Evolutionary conservation across 2,329 filamentous ascomycete species (phyloP), one percentile per base, ranked within the genome.

Genomic region (Trichophyton rubrum): DNA sequence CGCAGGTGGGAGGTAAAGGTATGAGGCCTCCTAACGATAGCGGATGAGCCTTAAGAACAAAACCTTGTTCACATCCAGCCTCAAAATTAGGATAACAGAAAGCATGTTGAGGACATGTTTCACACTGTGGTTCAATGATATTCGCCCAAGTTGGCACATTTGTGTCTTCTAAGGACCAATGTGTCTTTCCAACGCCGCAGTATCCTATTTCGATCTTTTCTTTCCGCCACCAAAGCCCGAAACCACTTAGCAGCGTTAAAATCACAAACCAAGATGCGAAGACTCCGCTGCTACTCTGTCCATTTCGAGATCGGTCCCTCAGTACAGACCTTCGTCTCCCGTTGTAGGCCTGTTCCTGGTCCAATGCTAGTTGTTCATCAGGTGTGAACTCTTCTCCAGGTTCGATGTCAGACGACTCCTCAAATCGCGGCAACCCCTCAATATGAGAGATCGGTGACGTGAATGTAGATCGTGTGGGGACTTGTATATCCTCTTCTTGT

Each of bases 161-260:
- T 11, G 87, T 78, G 33, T 84, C 81, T 9, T 80, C 77, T 59
- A 85, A 69, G 20, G 79, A 79, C 65, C 78, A 80, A 5, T 80
- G 82, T 56, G 83, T 78, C 59, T 85, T 83, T 24, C 88, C 93
- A 59, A 95, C 82, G 11, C 91, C 90, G 71, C 93, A 99, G 70
- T 95, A 99, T 38, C 95, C 93, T 20, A 97, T 89, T 15, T 89
- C 87, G n/a, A 96, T 78, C 79, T 97, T 97, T 74, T 99, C 93
- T 70, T 96, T 89, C 56, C 92, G 82, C 77, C 91, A 99, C 82
- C 91, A 93, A 7, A 83, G 83, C 33, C 81, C 87, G 64, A 95
- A 89, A 0, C 86, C 84, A 35, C 82, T 82, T 5, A 93, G 72
- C 8, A 93, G 74, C 0, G 87, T 85, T 20, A 88, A 70, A 2